Evolutionary conservation across 1,284 basidiomycete genomes (phyloP), one percentile per base, ranked within the genome.

Genomic region (Ganoderma boninense): DNA sequence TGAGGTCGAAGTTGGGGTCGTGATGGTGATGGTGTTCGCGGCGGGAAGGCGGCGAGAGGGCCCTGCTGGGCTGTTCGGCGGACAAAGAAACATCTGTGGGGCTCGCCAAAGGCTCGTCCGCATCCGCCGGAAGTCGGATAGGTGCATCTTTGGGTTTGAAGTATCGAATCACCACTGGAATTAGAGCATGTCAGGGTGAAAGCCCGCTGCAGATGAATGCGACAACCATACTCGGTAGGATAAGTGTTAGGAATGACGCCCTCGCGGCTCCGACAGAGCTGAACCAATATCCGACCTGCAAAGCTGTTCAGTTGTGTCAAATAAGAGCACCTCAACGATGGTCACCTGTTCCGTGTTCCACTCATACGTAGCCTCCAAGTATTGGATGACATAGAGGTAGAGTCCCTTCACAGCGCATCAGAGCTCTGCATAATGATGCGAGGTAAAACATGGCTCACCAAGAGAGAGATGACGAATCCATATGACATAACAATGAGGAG

Each of bases 281-380:
- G 64, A 96, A 80, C 83, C 87, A 95, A 73, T 95, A 95, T 10
- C 94, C 95, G 16, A 94, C 80, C 92, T 96, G 73, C 18, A 65
- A 26, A 42, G 32, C 16, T 4, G 40, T 40, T 42, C n/a, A 29
- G 4, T 64, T 8, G 6, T 26, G 43, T 42, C 38, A 13, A 42
- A 40, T 26, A 0, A 63, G 4, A 38, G 1, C 59, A 61, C 13
- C 38, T 14, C 38, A 14, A 60, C 40, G n/a, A 32, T 14, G 49
- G 87, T 71, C 73, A 94, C 93, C 76, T 85, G 84, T 79, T 93
- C 89, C 5, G 92, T 86, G n/a, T 82, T 86, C 95, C 95, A 97
- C 0, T 86, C 85, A 77, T 92, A 96, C 1, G 81, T 84, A 8
- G 85, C 85, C 11, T 89, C 84, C 6, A 90, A 85, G 79, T 92